Conservation (phyloP, 2,329 filamentous ascomycete genomes). For the Coleophoma eucalyptorum region DNA sequence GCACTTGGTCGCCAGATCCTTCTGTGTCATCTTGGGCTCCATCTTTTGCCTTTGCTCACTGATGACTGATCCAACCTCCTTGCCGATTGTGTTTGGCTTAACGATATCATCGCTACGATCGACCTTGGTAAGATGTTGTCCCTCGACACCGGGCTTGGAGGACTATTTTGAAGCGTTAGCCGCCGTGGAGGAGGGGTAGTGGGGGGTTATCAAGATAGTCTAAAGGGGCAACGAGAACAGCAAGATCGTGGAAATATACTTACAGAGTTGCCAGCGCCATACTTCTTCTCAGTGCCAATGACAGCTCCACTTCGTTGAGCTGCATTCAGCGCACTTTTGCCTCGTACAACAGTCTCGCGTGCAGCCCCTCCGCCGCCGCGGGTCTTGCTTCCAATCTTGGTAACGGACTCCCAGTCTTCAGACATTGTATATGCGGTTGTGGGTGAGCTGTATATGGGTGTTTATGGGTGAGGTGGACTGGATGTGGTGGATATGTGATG, state of each 20-base stretch:
- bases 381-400: slow-evolving; percentile 90
- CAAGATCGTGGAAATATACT: slow-evolving; percentile 29
- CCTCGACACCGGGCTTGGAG: slow-evolving; percentile 61
- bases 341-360: slow-evolving; percentile 86
- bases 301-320: slow-evolving; percentile 76
- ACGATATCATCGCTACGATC: slow-evolving; percentile 97
- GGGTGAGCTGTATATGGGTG: slow-evolving; percentile 6
- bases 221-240: background rate
- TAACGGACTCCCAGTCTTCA: slow-evolving; percentile 83
- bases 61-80: slow-evolving; percentile 79
- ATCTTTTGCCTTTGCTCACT: slow-evolving; percentile 72
- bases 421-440: slow-evolving; percentile 31
- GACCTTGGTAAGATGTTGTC: slow-evolving; percentile 95
- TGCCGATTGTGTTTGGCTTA: slow-evolving; percentile 89
- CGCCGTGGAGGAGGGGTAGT: background rate
- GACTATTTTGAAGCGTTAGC: slow-evolving; percentile 29
- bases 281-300: slow-evolving; percentile 91
- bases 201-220: background rate
- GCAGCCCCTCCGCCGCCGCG: slow-evolving; percentile 60
- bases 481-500: slow-evolving; percentile 7
- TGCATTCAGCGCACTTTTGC: slow-evolving; percentile 80
- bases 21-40: slow-evolving; percentile 95
- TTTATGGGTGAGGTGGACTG: background rate
- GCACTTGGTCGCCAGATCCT: slow-evolving; percentile 79
- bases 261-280: slow-evolving; percentile 73